Base-by-base conservation (phyloP, 768 basidiomycete genomes). In the Gymnopilus dilepis region DNA sequence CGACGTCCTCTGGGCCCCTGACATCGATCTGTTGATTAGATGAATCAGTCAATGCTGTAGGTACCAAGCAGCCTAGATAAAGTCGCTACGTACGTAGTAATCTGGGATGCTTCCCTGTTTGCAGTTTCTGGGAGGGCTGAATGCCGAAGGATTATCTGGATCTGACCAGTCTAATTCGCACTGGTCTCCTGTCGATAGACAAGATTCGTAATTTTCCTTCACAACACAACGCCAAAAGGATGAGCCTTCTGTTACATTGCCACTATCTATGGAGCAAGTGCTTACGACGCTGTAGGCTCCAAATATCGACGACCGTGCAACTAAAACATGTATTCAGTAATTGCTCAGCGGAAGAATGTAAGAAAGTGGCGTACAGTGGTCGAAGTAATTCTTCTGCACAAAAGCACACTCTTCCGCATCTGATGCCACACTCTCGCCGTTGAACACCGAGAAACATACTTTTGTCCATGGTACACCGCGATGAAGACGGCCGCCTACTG, bases 161-260 rank as follows among this genome's bases (percentile, higher is more conserved):
- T 74, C 51, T 2, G 60, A 59, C 58, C 64, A 81, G 67, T 84
- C 78, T 6, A 87, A 75, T 1, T 84, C 70, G 64, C 86, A 87
- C 43, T 80, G 77, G 22, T 78, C 74, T 6, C 74, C 72, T 0
- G 75, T 76, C 6, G 69, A 54, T 68, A 86, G 83, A 66, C 86
- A 88, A 0, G 81, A 82, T 63, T 85, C 86, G 81, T 82, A 86
- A 28, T 64, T 86, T 81, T 0, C 78, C 69, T 63, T 69, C 1
- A 43, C 1, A 28, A 33, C 17, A n/a, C n/a, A n/a, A n/a, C n/a
- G n/a, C 24, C 4, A 19, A 33, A 22, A 28, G 22, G 21, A 31
- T 42, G 22, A 54, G 13, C 11, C 34, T 19, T 26, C 17, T 12
- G 37, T 6, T 13, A 2, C 9, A 24, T 4, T 31, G 34, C 22